A percentile compares a stretch with the other conserved stretches of the same genome.
phyloP scores from a whole-genome alignment of 176 grass and related monocot genomes.

The Phyllostachys edulis region DNA sequence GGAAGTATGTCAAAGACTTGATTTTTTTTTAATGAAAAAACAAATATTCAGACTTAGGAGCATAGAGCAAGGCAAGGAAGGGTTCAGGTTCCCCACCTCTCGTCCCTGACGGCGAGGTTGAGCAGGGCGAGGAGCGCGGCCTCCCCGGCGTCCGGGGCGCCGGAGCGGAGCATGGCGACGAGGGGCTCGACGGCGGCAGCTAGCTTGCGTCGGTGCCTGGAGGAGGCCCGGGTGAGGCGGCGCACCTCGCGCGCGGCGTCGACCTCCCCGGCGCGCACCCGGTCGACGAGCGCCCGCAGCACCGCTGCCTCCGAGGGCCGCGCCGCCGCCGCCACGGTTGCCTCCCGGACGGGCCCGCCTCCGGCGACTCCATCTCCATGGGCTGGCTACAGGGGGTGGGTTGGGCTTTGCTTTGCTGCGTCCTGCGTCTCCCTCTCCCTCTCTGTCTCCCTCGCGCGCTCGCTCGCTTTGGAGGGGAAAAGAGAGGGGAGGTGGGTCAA shows the following conservation, averaged over 20 bases:
- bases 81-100: conserved; percentile 41
- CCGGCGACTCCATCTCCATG: conserved; percentile 34
- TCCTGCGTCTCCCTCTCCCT: not conserved
- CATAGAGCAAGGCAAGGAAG: not conserved
- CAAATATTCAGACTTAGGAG: not conserved
- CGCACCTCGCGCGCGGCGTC: conserved; percentile 84
- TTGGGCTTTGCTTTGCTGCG: not conserved
- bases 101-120: conserved; percentile 86
- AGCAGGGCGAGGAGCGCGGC: conserved; percentile 82
- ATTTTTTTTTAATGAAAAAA: not conserved
- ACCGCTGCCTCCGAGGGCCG: conserved; percentile 45
- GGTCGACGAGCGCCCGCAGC: conserved; percentile 52
- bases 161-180: conserved; percentile 75
- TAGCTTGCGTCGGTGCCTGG: conserved; percentile 66
- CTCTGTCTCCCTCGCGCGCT: not conserved
- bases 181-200: conserved; percentile 70
- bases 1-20: not conserved
- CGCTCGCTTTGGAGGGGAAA: conserved; percentile 3
- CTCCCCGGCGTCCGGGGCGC: conserved; percentile 27
- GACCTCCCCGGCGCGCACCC: conserved; percentile 47
- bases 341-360: conserved; percentile 22
- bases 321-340: not conserved
- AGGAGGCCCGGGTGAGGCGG: conserved; percentile 62
- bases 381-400: not conserved
- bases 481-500: conserved; percentile 7